phyloP scores from a whole-genome alignment of 306 rosid genomes.

The Prunus mira region DNA sequence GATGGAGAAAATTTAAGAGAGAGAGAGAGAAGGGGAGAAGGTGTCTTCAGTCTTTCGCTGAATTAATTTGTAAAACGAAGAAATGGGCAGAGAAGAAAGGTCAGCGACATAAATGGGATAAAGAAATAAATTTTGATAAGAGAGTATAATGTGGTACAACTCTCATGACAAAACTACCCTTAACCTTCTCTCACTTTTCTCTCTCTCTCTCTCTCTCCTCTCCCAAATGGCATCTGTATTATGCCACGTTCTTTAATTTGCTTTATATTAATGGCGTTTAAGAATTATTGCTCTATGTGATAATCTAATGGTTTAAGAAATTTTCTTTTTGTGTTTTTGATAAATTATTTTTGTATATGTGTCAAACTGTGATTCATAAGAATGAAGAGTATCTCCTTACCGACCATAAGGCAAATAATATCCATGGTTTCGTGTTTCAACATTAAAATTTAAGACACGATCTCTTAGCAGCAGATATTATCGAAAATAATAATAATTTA shows the following conservation, averaged over 20 bases:
- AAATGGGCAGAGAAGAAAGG: constrained; percentile 67
- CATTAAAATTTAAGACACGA: not conserved
- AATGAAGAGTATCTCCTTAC: too few relatives aligned
- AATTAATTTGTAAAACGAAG: constrained; percentile 15
- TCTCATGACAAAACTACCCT: constrained; percentile 53
- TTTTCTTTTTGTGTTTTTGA: not conserved
- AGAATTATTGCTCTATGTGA: not conserved
- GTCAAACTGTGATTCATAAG: too few relatives aligned
- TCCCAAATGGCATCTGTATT: not conserved
- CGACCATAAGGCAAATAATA: not conserved
- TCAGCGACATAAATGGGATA: constrained; percentile 68
- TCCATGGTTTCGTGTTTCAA: not conserved
- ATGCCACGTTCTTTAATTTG: not conserved
- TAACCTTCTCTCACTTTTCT: not conserved
- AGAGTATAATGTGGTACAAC: not conserved
- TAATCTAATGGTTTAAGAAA: not conserved
- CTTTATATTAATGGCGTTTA: not conserved
- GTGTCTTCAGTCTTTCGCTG: too few relatives aligned
- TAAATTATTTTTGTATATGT: too few relatives aligned
- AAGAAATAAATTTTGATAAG: constrained; percentile 39
- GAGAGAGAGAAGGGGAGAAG: not conserved
- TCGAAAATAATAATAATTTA: not conserved
- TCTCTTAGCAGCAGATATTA: constrained; percentile 6
- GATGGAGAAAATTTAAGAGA: constrained; percentile 21
- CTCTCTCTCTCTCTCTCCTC: too few relatives aligned